Conservation (phyloP, 495 filamentous ascomycete genomes). For the Barbatosphaeria neglecta region DNA sequence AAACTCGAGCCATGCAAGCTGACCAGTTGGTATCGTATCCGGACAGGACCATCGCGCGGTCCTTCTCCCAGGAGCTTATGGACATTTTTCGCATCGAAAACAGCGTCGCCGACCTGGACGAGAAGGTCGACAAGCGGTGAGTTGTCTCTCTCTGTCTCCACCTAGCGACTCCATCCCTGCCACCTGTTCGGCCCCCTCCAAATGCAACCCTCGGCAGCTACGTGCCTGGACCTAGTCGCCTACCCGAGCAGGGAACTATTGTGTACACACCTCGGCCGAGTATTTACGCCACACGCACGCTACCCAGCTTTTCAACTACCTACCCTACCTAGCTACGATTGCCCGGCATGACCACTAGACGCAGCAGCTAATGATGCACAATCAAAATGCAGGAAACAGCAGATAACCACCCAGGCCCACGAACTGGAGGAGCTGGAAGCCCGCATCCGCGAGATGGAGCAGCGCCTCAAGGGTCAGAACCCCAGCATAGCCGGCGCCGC, state of each 20-base stretch:
- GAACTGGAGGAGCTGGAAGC: conserved; percentile 82
- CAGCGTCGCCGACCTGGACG: conserved; percentile 61
- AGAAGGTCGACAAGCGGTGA: conserved; percentile 77
- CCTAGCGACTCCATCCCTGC: not conserved
- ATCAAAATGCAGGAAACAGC: conserved; percentile 44
- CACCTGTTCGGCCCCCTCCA: too few species aligned
- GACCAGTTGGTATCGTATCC: not conserved
- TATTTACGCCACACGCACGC: not conserved
- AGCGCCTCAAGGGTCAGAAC: conserved; percentile 49
- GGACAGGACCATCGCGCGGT: conserved; percentile 69
- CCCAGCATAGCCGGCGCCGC: conserved; percentile 2
- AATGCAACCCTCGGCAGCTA: too few species aligned
- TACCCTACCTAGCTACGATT: too few species aligned
- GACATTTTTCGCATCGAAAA: conserved; percentile 81
- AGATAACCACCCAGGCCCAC: conserved; percentile 58
- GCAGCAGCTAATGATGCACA: conserved; percentile 1
- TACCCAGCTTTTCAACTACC: too few species aligned
- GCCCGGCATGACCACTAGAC: conserved; percentile 2
- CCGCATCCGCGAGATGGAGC: conserved; percentile 73
- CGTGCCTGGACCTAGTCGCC: conserved; percentile 3
- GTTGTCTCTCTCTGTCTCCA: conserved; percentile 16
- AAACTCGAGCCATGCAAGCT: not conserved
- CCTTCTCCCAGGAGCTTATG: conserved; percentile 77
- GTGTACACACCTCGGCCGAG: too few species aligned
- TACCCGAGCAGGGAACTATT: too few species aligned